Evolutionary conservation across 192 early-diverging fungal species (phyloP).

Genomic region (Backusella luteola): DNA sequence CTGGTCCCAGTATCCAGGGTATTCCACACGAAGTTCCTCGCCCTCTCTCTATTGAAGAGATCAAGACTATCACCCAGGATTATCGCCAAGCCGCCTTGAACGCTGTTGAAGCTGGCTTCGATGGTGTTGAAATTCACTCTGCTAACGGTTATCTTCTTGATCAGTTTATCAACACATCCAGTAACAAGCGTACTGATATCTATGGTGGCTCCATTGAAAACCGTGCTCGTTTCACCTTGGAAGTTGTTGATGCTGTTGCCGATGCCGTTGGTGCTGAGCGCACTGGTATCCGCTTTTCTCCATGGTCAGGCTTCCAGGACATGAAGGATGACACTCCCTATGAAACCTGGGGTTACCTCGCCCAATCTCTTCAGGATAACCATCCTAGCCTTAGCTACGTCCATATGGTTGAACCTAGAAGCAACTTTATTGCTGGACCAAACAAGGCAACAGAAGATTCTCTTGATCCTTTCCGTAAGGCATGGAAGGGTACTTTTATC

Average conservation of each 20-base stretch:
- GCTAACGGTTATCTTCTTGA: constrained; percentile 91
- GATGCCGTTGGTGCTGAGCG: constrained; percentile 28
- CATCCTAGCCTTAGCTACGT: constrained; percentile 32
- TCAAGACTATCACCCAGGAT: constrained; percentile 54
- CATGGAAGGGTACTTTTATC: constrained; percentile 25
- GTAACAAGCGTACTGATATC: constrained; percentile 72
- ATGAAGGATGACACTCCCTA: constrained; percentile 33
- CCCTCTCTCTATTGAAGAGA: constrained; percentile 64
- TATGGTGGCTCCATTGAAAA: constrained; percentile 34
- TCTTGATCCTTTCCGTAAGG: constrained; percentile 19
- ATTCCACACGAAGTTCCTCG: constrained; percentile 42
- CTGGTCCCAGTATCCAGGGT: not conserved
- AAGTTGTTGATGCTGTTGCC: constrained; percentile 28
- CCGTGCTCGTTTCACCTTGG: constrained; percentile 29
- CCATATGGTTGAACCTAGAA: constrained; percentile 31
- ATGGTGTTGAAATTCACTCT: constrained; percentile 87
- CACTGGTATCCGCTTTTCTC: constrained; percentile 37
- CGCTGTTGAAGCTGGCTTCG: constrained; percentile 77
- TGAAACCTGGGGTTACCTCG: constrained; percentile 29
- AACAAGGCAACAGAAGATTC: not conserved
- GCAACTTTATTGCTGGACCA: constrained; percentile 50
- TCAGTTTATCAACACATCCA: constrained; percentile 75
- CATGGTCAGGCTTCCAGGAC: constrained; percentile 32
- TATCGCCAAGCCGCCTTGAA: constrained; percentile 66
- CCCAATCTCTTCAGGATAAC: constrained; percentile 19